These are phyloP conservation scores for Bruguiera gymnorhiza DNA, from an alignment of 345 rosid genomes.

Conservation along the genomic window DNA sequence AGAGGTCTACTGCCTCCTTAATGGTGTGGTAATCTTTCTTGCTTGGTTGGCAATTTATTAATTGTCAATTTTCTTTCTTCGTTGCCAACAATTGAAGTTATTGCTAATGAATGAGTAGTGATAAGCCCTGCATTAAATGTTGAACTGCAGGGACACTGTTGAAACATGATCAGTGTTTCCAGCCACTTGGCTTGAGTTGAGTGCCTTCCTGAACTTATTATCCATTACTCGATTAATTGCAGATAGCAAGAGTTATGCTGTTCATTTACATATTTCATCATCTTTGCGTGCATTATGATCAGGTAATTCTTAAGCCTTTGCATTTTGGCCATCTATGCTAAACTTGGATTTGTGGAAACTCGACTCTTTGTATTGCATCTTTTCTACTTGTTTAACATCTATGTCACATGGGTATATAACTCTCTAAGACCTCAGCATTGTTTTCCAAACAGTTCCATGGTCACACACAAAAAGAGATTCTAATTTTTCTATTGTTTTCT, in stretches of 20 bases:
- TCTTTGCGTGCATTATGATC: conserved; percentile 24
- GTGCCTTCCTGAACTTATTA: not conserved
- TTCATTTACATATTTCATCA: conserved; percentile 27
- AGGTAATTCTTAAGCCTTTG: conserved; percentile 15
- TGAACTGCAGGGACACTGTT: not conserved
- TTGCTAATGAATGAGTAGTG: not conserved
- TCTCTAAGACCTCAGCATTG: too few species aligned
- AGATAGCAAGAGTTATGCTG: conserved; percentile 29
- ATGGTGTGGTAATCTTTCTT: conserved; percentile 27
- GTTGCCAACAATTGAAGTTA: not conserved
- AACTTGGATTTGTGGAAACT: not conserved
- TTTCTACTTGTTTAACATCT: not conserved
- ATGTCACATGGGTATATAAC: too few species aligned
- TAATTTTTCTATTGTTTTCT: too few species aligned
- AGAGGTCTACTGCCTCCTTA: conserved; percentile 23
- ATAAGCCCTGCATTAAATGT: not conserved
- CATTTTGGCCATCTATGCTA: not conserved
- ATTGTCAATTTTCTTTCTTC: not conserved
- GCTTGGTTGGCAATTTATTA: conserved; percentile 26
- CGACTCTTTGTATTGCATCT: not conserved
- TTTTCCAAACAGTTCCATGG: too few species aligned
- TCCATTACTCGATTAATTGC: conserved; percentile 15
- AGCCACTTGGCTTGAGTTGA: not conserved
- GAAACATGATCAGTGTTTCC: not conserved
- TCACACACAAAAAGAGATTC: too few species aligned